phyloP scores from a whole-genome alignment of 768 basidiomycete genomes.

The Termitomyces titanicus region DNA sequence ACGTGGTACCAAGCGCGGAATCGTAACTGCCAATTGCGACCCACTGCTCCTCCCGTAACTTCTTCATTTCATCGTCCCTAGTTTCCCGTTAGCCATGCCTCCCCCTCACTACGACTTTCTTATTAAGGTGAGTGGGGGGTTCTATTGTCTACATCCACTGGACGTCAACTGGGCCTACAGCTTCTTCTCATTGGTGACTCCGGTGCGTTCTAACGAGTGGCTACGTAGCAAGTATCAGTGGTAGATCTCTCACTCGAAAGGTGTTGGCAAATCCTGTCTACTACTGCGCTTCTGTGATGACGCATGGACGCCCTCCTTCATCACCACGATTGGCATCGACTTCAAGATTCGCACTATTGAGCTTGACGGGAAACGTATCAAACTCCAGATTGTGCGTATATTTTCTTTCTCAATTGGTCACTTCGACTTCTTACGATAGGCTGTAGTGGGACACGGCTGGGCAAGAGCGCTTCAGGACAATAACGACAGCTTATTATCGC shows the following conservation, averaged over 20 bases:
- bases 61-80: background rate
- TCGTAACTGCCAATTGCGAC: constrained; percentile 5
- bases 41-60: background rate
- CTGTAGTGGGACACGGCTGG: constrained; percentile 97
- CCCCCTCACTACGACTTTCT: constrained; percentile 97
- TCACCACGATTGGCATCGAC: constrained; percentile 99
- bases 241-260: constrained; percentile 31
- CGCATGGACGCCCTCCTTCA: constrained; percentile 98
- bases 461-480: constrained; percentile 97
- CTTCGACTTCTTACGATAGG: constrained; percentile 5
- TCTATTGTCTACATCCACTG: background rate
- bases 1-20: background rate
- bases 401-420: background rate
- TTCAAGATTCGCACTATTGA: constrained; percentile 99
- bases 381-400: constrained; percentile 90
- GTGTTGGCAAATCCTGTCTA: constrained; percentile 97
- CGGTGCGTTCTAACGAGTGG: constrained; percentile 41
- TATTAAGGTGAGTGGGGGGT: constrained; percentile 68
- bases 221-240: background rate
- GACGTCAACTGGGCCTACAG: constrained; percentile 30
- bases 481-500: constrained; percentile 98
- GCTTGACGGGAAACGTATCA: constrained; percentile 95
- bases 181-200: constrained; percentile 96
- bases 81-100: constrained; percentile 49
- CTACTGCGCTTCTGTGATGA: constrained; percentile 97